Conservation (phyloP, 139 green algal species). For the Chloropicon primus region DNA sequence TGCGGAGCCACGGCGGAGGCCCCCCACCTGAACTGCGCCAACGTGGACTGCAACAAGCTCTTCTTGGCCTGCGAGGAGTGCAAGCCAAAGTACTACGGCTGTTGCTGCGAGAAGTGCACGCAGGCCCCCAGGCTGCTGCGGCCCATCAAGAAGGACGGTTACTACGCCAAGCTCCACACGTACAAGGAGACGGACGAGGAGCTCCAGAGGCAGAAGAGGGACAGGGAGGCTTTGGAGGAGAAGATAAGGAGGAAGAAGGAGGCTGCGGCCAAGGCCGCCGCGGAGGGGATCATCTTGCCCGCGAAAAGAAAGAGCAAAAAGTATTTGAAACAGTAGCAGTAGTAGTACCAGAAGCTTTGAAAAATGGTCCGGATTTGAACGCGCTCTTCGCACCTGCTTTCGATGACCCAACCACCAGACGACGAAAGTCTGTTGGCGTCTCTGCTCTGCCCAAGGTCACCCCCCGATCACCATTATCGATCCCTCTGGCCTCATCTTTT, state of each 20-base stretch:
- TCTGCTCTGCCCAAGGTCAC: too few relatives aligned
- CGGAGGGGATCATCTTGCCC: background rate
- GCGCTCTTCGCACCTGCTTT: too few relatives aligned
- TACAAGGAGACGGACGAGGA: background rate
- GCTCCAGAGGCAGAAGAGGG: background rate
- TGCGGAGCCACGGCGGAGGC: slow-evolving; percentile 52
- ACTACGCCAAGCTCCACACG: background rate
- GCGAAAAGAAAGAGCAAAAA: background rate
- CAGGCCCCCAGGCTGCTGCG: slow-evolving; percentile 55
- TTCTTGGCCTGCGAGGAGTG: slow-evolving; percentile 67
- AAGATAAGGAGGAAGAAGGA: background rate
- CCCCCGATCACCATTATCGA: too few relatives aligned
- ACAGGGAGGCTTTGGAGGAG: background rate
- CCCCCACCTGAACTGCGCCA: slow-evolving; percentile 87
- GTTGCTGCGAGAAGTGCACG: slow-evolving; percentile 67
- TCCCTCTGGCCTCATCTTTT: too few relatives aligned
- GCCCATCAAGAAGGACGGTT: slow-evolving; percentile 18
- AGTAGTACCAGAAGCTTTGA: too few relatives aligned
- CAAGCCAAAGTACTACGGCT: slow-evolving; percentile 41
- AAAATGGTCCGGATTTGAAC: too few relatives aligned
- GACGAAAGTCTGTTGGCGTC: too few relatives aligned
- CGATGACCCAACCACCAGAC: too few relatives aligned
- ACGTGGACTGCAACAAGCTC: slow-evolving; percentile 81
- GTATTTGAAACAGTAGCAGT: background rate
- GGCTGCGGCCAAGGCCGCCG: too few relatives aligned